Conservation (phyloP, 768 basidiomycete genomes). For the Panaeolus papilionaceus region DNA sequence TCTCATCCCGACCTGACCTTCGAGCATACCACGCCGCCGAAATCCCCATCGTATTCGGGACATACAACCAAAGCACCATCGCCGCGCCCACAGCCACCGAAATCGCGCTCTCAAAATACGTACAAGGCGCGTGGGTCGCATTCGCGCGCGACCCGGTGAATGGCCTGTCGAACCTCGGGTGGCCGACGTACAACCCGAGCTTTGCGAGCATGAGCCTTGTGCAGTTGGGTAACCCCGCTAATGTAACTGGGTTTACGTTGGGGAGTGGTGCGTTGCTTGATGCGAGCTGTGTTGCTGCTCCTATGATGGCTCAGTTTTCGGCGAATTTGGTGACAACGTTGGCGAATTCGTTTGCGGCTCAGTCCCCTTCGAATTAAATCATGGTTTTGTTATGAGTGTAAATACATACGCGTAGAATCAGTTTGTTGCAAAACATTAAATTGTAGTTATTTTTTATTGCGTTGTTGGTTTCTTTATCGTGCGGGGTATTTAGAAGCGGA, state of each 20-base stretch:
- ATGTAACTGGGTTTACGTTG: slow-evolving; percentile 29
- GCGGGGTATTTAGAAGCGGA: neutral
- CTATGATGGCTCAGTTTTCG: slow-evolving; percentile 14
- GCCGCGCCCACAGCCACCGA: slow-evolving; percentile 30
- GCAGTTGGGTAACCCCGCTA: slow-evolving; percentile 28
- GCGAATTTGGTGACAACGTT: neutral
- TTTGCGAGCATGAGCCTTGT: slow-evolving; percentile 22
- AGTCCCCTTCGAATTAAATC: neutral
- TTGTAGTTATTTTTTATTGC: neutral
- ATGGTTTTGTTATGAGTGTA: neutral
- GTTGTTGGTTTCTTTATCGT: neutral
- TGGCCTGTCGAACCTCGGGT: slow-evolving; percentile 33
- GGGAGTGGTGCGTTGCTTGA: slow-evolving; percentile 25
- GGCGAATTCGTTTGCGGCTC: neutral
- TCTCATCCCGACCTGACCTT: slow-evolving; percentile 38
- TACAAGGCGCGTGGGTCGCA: slow-evolving; percentile 47
- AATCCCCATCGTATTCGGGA: slow-evolving; percentile 47
- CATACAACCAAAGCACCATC: slow-evolving; percentile 35
- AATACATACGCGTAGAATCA: neutral
- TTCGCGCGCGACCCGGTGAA: slow-evolving; percentile 46
- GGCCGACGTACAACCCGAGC: slow-evolving; percentile 31
- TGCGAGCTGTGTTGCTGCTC: slow-evolving; percentile 21
- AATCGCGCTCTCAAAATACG: slow-evolving; percentile 39
- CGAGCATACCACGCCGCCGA: slow-evolving; percentile 46
- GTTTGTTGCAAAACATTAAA: neutral